phyloP scores from a whole-genome alignment of 2,329 filamentous ascomycete genomes.

The Gremmenia infestans region DNA sequence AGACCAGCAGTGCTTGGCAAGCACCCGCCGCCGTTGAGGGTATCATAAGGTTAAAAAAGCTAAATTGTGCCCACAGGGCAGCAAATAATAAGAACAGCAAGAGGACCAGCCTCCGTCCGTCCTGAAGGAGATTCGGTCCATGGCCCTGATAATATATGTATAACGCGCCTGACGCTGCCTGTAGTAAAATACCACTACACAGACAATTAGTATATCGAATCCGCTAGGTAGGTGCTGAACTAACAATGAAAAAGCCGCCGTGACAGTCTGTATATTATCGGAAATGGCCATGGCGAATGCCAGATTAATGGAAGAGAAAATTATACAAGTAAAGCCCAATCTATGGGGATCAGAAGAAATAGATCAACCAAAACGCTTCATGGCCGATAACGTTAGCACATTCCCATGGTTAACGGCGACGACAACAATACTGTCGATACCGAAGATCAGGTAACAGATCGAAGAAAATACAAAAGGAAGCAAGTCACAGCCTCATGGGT shows the following conservation, averaged over 20 bases:
- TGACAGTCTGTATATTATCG: slow-evolving; percentile 28
- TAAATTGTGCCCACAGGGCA: slow-evolving; percentile 30
- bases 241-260: slow-evolving; percentile 33
- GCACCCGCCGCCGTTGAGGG: slow-evolving; percentile 13
- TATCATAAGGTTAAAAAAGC: slow-evolving; percentile 30
- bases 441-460: slow-evolving; percentile 14
- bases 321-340: slow-evolving; percentile 28
- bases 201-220: slow-evolving; percentile 12
- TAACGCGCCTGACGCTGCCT: slow-evolving; percentile 28
- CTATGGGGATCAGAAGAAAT: slow-evolving; percentile 29
- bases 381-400: slow-evolving; percentile 18
- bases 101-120: slow-evolving; percentile 36
- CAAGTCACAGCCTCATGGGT: slow-evolving; percentile 2
- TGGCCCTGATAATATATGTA: slow-evolving; percentile 28
- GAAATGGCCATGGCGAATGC: slow-evolving; percentile 27
- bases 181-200: slow-evolving; percentile 30
- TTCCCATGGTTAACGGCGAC: slow-evolving; percentile 19
- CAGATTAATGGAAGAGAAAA: slow-evolving; percentile 19
- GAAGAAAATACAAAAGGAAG: slow-evolving; percentile 5
- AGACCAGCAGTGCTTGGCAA: slow-evolving; percentile 28
- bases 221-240: slow-evolving; percentile 7
- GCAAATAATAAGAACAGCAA: slow-evolving; percentile 31
- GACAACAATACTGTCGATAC: slow-evolving; percentile 19
- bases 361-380: slow-evolving; percentile 22
- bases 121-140: slow-evolving; percentile 29